Percentiles rank a stretch among this genome's conserved stretches.
phyloP scores from a whole-genome alignment of 805 yeast species.

The Kodamaea kaohsiungensis region DNA sequence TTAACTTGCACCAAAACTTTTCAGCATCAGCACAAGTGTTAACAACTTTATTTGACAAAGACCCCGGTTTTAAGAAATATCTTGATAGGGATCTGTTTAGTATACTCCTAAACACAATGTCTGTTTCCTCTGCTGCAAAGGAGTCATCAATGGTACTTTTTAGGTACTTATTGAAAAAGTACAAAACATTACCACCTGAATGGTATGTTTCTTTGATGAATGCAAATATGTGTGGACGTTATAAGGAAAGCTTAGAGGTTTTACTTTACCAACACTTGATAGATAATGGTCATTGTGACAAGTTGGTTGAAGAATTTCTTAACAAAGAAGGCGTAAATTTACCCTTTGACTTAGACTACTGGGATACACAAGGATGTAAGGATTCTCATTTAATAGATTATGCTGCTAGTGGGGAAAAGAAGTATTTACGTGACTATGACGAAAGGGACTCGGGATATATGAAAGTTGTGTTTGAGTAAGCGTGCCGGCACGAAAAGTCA shows the following conservation, averaged over 20 bases:
- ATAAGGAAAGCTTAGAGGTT: conserved; percentile 23
- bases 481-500: neutral
- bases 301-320: neutral
- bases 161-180: conserved; percentile 17
- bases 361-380: neutral
- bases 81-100: conserved; percentile 31
- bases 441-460: conserved; percentile 28
- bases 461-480: conserved; percentile 1
- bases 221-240: conserved; percentile 26
- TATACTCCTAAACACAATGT: conserved; percentile 28
- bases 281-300: neutral
- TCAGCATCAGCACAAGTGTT: conserved; percentile 29
- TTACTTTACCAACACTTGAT: conserved; percentile 22
- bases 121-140: conserved; percentile 29
- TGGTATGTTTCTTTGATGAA: conserved; percentile 25
- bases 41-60: conserved; percentile 15
- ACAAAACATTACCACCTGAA: conserved; percentile 12
- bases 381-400: conserved; percentile 3
- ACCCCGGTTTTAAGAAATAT: conserved; percentile 24
- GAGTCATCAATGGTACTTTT: conserved; percentile 26
- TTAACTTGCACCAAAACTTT: conserved; percentile 35
- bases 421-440: conserved; percentile 22
- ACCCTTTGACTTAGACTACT: neutral
- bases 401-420: conserved; percentile 3
- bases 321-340: conserved; percentile 4